These are phyloP conservation scores for Stephanodiscus minutulus DNA, from an alignment of 108 stramenopile species.

Conservation along the genomic window DNA sequence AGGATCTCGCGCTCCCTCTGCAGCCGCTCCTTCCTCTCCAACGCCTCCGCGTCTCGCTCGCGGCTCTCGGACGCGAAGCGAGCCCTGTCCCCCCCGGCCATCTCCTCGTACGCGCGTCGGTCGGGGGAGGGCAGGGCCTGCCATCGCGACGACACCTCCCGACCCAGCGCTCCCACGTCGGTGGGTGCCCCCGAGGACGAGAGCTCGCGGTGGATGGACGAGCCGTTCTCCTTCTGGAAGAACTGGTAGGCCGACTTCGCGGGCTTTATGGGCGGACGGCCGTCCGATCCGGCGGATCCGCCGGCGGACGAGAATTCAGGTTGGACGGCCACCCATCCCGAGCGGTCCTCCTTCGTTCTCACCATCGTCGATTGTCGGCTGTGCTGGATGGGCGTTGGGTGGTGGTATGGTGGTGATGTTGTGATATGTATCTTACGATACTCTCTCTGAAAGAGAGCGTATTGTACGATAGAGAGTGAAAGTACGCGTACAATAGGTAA, in stretches of 20 bases:
- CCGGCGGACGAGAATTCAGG: conserved; percentile 62
- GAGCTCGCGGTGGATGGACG: conserved; percentile 59
- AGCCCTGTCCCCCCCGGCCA: conserved; percentile 57
- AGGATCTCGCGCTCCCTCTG: conserved; percentile 15
- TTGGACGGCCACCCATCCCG: conserved; percentile 83
- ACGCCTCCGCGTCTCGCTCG: conserved; percentile 68
- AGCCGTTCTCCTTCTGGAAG: conserved; percentile 66
- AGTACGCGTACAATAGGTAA: no score
- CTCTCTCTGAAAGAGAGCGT: no score
- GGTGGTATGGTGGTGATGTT: neutral
- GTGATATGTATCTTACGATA: no score
- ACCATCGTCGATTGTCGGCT: conserved; percentile 43
- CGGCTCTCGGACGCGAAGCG: conserved; percentile 76
- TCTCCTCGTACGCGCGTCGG: conserved; percentile 45
- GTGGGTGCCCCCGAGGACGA: conserved; percentile 44
- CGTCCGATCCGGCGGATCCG: conserved; percentile 6
- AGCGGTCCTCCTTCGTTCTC: conserved; percentile 73
- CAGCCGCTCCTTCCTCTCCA: conserved; percentile 19
- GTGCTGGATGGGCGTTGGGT: neutral
- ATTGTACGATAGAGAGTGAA: neutral
- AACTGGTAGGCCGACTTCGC: conserved; percentile 71
- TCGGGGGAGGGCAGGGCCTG: conserved; percentile 34
- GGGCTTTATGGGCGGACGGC: conserved; percentile 47
- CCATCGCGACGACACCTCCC: conserved; percentile 68
- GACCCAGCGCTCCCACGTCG: conserved; percentile 65